Evolutionary conservation across 2,329 filamentous ascomycete species (phyloP).

Genomic region (Ascochyta pisi): DNA sequence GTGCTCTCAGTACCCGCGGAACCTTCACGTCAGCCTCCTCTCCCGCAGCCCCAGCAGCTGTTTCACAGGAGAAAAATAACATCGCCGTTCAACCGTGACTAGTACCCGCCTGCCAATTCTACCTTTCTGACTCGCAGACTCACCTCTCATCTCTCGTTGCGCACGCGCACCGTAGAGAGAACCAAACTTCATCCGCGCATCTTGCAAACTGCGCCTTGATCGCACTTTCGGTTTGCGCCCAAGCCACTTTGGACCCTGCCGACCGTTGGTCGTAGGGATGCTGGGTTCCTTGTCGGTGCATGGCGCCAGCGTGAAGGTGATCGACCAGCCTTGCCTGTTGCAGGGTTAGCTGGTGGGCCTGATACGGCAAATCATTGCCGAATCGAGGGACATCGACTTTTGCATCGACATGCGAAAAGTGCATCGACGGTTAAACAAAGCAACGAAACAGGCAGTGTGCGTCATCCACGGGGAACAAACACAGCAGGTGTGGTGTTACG

Average conservation of each 20-base stretch:
- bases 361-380: conserved; percentile 1
- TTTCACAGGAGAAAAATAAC: conserved; percentile 10
- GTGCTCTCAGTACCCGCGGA: background rate
- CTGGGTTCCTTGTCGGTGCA: background rate
- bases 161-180: background rate
- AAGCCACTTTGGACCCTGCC: conserved; percentile 16
- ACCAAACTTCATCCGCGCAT: conserved; percentile 2
- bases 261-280: conserved; percentile 3
- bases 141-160: too few species aligned
- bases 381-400: conserved; percentile 4
- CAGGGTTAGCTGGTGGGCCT: background rate
- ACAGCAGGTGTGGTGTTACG: background rate
- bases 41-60: background rate
- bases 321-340: background rate
- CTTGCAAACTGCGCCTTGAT: conserved; percentile 11
- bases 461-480: background rate
- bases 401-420: background rate
- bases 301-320: background rate
- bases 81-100: background rate
- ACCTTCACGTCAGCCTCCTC: conserved; percentile 2
- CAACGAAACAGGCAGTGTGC: background rate
- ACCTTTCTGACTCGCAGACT: background rate
- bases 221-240: conserved; percentile 4
- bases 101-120: background rate
- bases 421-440: background rate